Evolutionary conservation across 345 rosid genomes (phyloP), one percentile per base, ranked within the genome.

Genomic region (Salix viminalis): DNA sequence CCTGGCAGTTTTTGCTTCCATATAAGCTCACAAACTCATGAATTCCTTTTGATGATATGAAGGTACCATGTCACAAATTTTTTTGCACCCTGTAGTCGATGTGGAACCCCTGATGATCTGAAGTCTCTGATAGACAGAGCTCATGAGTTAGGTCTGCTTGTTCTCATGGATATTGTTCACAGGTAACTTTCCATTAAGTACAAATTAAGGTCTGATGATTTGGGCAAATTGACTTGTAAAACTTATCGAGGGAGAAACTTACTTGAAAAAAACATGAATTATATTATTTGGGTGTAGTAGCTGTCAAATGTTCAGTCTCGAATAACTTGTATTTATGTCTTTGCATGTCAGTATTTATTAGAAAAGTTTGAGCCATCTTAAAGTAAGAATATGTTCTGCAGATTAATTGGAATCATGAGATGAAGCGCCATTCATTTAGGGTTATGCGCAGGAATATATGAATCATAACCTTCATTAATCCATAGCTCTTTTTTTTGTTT

Each of bases 121-220:
- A 95, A 95, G 85, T 95, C 99, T 54, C 76, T 95, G 83, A 92
- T 93, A 79, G 99, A 95, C 84, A 91, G 62, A 88, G 97, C 97
- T 79, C 99, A 95, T 82, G 99, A 93, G 76, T 87, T 91, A 81
- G 99, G 96, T 73, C 86, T 95, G 75, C 86, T 93, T 79, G 99
- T 95, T 88, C 94, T 93, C 69, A 95, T 95, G 99, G 99, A 95
- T 90, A 89, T 95, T 72, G 97, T 95, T 85, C 99, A 95, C 82
- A 93, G 99, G 99, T 92, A 89, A 78, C 60, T 46, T 46, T 46
- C 18, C 50, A 46, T 14, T 0, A 46, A 46, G 18, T 13, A 46
- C 50, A 46, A 46, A 0, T 62, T 62, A 48, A 34, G 13, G 6
- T 39, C 19, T 52, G 46, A 42, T 73, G 6, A 8, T 44, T 66